phyloP scores from a whole-genome alignment of 176 grass and related monocot genomes.

The Cenchrus americanus region DNA sequence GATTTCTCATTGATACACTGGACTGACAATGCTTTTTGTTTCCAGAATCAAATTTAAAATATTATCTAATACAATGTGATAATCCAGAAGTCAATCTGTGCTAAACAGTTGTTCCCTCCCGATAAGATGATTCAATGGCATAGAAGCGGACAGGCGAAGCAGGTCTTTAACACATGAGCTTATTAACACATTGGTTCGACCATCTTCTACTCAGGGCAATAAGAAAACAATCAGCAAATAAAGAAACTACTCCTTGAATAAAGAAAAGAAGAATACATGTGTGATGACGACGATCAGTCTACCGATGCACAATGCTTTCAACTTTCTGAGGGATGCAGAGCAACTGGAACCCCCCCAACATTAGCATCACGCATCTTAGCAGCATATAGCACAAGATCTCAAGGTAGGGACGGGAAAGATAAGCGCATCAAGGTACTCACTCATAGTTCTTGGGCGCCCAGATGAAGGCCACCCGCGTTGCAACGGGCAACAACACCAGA shows the following conservation, averaged over 20 bases:
- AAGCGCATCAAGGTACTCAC: not conserved
- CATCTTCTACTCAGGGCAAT: not conserved
- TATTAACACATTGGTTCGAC: not conserved
- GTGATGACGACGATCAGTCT: not conserved
- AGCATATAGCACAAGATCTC: not conserved
- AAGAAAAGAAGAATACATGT: not conserved
- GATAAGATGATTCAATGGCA: not conserved
- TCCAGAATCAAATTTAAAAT: not conserved
- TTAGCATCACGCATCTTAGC: not conserved
- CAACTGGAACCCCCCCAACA: not conserved
- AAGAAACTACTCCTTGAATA: not conserved
- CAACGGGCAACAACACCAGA: conserved; percentile 26
- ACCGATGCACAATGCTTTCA: not conserved
- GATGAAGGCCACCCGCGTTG: conserved; percentile 47
- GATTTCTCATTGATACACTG: not conserved
- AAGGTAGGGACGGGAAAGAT: not conserved
- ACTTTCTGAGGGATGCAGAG: not conserved
- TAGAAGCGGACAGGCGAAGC: not conserved
- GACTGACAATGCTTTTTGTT: not conserved
- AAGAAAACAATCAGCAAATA: not conserved
- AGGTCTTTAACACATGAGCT: not conserved
- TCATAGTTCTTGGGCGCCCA: conserved; percentile 41
- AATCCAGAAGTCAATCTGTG: not conserved
- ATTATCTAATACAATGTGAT: not conserved
- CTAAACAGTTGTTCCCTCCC: not conserved